Conservation (phyloP, 345 rosid species). For the Xanthoceras sorbifolium region DNA sequence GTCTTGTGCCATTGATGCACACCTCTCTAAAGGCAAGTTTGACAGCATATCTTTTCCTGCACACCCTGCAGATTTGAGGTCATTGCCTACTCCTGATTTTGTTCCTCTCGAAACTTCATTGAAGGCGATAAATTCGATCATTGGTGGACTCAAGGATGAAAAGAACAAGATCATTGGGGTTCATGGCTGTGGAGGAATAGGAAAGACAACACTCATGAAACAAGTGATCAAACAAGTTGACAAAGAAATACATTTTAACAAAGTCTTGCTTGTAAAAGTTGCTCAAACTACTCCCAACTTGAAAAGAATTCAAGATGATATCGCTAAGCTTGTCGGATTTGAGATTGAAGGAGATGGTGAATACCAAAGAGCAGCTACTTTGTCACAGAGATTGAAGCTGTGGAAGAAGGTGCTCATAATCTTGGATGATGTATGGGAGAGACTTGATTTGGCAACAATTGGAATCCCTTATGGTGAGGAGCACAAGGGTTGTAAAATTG, state of each 20-base stretch:
- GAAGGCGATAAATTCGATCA: background rate
- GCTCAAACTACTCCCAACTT: slow-evolving; percentile 16
- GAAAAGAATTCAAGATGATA: slow-evolving; percentile 20
- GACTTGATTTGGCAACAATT: slow-evolving; percentile 20
- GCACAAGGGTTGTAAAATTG: slow-evolving; percentile 31
- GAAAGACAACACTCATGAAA: background rate
- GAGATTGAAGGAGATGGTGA: slow-evolving; percentile 16
- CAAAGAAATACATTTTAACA: slow-evolving; percentile 6
- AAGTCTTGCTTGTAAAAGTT: slow-evolving; percentile 2
- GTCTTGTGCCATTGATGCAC: background rate
- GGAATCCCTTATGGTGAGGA: slow-evolving; percentile 27
- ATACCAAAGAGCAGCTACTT: slow-evolving; percentile 14
- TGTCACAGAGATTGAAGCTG: slow-evolving; percentile 6
- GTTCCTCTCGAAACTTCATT: background rate
- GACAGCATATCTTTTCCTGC: background rate
- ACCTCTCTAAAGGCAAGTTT: background rate
- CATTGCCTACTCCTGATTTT: background rate
- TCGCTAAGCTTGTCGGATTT: slow-evolving; percentile 17
- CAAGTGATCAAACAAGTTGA: background rate
- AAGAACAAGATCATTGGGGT: background rate
- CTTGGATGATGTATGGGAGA: slow-evolving; percentile 35
- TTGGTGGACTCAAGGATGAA: background rate
- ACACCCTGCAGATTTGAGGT: background rate
- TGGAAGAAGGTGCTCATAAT: slow-evolving; percentile 32
- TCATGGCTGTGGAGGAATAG: slow-evolving; percentile 1